These are phyloP conservation scores for Tylopilus felleus DNA, from an alignment of 768 basidiomycete species.

Conservation along the genomic window DNA sequence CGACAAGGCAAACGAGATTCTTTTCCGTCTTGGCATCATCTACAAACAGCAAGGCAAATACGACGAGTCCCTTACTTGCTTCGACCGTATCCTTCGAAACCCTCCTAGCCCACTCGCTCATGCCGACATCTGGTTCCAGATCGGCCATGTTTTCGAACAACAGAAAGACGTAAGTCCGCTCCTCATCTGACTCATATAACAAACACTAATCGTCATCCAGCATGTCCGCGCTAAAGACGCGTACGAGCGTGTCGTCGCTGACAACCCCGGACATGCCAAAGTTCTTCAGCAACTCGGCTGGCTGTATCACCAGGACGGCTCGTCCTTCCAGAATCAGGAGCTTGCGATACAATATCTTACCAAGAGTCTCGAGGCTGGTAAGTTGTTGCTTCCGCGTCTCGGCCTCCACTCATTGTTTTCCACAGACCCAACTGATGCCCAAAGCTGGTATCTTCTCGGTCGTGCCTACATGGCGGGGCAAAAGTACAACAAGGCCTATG, in stretches of 20 bases:
- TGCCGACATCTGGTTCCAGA: slow-evolving; percentile 99
- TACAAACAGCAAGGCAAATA: slow-evolving; percentile 99
- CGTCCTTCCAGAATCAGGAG: slow-evolving; percentile 94
- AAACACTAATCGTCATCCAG: slow-evolving; percentile 39
- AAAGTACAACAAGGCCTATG: slow-evolving; percentile 99
- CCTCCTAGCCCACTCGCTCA: slow-evolving; percentile 95
- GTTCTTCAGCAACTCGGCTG: slow-evolving; percentile 98
- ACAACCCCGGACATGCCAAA: slow-evolving; percentile 93
- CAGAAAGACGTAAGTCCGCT: slow-evolving; percentile 78
- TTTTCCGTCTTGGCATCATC: slow-evolving; percentile 97
- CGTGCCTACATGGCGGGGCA: slow-evolving; percentile 98
- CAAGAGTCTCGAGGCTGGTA: slow-evolving; percentile 92
- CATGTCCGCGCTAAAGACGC: slow-evolving; percentile 89
- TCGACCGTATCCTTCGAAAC: slow-evolving; percentile 93
- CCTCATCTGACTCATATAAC: background rate
- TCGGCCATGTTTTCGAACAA: slow-evolving; percentile 97
- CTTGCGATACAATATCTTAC: slow-evolving; percentile 91
- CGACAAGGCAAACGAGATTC: slow-evolving; percentile 97
- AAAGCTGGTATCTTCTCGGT: slow-evolving; percentile 98
- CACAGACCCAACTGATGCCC: slow-evolving; percentile 90
- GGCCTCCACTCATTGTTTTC: background rate
- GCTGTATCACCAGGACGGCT: slow-evolving; percentile 94
- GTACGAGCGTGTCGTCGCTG: slow-evolving; percentile 90
- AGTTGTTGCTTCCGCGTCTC: slow-evolving; percentile 24
- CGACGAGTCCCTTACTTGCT: slow-evolving; percentile 82